These are phyloP conservation scores for Barbarea vulgaris DNA, from an alignment of 345 rosid genomes.

Conservation along the genomic window DNA sequence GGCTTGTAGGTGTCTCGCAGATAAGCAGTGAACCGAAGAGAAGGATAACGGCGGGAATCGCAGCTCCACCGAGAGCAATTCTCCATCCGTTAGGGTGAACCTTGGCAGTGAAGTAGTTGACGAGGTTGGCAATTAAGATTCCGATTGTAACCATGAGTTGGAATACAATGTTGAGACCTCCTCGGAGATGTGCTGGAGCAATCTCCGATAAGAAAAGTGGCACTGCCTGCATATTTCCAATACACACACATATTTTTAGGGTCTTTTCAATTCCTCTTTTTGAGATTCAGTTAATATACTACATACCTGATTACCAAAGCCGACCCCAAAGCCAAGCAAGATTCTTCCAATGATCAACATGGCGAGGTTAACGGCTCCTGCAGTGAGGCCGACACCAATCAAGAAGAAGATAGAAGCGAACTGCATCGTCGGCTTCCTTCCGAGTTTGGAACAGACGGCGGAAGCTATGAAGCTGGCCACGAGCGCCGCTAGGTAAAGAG, in stretches of 20 bases:
- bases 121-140: constrained; percentile 60
- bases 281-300: neutral
- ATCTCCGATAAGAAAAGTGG: constrained; percentile 72
- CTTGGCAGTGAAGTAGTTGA: constrained; percentile 50
- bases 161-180: constrained; percentile 69
- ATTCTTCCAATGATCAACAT: constrained; percentile 72
- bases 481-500: constrained; percentile 72
- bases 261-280: neutral
- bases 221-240: constrained; percentile 48
- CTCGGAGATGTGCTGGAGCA: constrained; percentile 55
- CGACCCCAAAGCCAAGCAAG: constrained; percentile 67
- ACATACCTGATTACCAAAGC: constrained; percentile 70
- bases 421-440: constrained; percentile 77
- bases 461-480: constrained; percentile 66
- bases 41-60: constrained; percentile 52
- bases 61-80: constrained; percentile 56
- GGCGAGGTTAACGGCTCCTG: constrained; percentile 44
- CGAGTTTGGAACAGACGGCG: constrained; percentile 45
- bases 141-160: constrained; percentile 75
- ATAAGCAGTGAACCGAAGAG: constrained; percentile 51
- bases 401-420: constrained; percentile 69
- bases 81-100: constrained; percentile 61
- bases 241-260: neutral
- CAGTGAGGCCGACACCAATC: constrained; percentile 53
- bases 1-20: constrained; percentile 68